phyloP scores from a whole-genome alignment of 2,329 filamentous ascomycete genomes.

The Diplodia intermedia region DNA sequence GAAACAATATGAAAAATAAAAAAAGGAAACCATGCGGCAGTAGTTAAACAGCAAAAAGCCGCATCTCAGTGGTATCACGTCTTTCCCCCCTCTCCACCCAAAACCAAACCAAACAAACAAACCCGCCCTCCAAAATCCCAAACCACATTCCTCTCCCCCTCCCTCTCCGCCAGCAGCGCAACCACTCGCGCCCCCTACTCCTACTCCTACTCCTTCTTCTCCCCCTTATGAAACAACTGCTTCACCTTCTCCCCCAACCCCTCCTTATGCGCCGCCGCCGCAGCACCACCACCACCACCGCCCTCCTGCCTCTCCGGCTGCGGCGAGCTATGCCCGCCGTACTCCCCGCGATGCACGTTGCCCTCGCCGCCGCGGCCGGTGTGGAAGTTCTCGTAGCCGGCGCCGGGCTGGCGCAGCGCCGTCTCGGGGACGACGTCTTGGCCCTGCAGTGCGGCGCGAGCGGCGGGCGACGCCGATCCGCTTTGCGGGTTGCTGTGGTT shows the following conservation, averaged over 20 bases:
- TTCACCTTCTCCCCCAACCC: conserved; percentile 48
- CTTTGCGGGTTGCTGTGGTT: no score
- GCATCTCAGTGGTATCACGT: no score
- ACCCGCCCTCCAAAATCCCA: no score
- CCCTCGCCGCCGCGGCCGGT: conserved; percentile 48
- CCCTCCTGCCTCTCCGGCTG: conserved; percentile 32
- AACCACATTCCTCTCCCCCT: neutral
- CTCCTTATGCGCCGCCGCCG: conserved; percentile 31
- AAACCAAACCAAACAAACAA: no score
- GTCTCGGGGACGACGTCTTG: conserved; percentile 47
- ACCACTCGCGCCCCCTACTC: neutral
- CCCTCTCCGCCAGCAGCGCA: neutral
- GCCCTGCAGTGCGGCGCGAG: conserved; percentile 32
- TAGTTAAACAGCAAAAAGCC: no score
- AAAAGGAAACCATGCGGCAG: no score
- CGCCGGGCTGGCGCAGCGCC: conserved; percentile 39
- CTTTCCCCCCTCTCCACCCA: no score
- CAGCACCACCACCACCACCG: no score
- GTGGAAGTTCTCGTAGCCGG: conserved; percentile 45
- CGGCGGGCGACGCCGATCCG: no score
- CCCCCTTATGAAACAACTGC: conserved; percentile 36
- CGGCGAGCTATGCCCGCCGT: conserved; percentile 42
- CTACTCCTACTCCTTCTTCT: conserved; percentile 5
- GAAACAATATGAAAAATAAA: no score
- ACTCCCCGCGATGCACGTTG: conserved; percentile 47